A percentile compares a stretch with the other conserved stretches of the same genome.
Evolutionary conservation across 805 yeast species (phyloP).

Genomic region (Pichia exigua): DNA sequence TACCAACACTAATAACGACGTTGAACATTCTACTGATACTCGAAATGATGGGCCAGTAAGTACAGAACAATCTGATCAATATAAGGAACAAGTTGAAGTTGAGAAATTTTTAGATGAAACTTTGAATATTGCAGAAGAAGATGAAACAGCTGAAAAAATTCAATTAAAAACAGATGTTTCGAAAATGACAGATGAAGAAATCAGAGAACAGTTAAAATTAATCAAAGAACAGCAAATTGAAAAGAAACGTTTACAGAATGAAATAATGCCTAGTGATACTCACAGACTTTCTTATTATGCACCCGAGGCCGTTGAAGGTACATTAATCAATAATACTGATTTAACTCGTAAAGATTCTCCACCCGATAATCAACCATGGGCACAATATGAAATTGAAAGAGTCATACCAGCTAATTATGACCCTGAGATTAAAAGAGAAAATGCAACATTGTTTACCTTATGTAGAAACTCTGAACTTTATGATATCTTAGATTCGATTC

Average conservation of each 20-base stretch:
- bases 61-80: not conserved
- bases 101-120: conserved; percentile 3
- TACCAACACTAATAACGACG: too few relatives aligned
- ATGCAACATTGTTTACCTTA: conserved; percentile 53
- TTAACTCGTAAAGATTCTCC: conserved; percentile 6
- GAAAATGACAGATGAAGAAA: conserved; percentile 13
- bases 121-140: not conserved
- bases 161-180: conserved; percentile 4
- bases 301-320: conserved; percentile 1
- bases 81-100: conserved; percentile 1
- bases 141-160: not conserved
- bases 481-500: conserved; percentile 34
- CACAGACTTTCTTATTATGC: not conserved
- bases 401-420: conserved; percentile 1
- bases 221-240: conserved; percentile 11
- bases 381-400: conserved; percentile 12
- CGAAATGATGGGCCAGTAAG: too few relatives aligned
- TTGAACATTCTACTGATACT: too few relatives aligned
- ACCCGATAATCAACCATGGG: conserved; percentile 11
- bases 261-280: not conserved
- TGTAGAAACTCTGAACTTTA: conserved; percentile 36
- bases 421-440: conserved; percentile 27
- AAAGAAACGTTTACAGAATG: not conserved
- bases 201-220: conserved; percentile 8
- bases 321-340: conserved; percentile 6